A percentile compares a stretch with the other conserved stretches of the same genome.
Conservation (phyloP, 2,329 filamentous ascomycete genomes). For the Fusarium udum region DNA sequence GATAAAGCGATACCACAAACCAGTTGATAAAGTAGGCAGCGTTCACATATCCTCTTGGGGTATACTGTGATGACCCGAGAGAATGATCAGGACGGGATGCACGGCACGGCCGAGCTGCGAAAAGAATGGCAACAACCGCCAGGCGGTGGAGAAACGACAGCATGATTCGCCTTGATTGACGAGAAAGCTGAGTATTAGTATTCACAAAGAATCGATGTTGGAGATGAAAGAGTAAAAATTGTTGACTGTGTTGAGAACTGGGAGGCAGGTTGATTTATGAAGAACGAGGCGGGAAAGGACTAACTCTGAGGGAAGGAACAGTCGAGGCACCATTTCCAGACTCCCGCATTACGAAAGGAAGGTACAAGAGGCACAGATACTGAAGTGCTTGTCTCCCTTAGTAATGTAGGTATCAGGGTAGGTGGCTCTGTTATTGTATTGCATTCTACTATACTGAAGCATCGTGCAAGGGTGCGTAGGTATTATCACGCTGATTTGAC, state of each 20-base stretch:
- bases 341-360: neutral
- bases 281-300: neutral
- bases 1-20: constrained; percentile 44
- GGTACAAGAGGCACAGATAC: neutral
- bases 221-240: neutral
- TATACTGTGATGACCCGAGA: constrained; percentile 1
- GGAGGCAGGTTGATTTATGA: neutral
- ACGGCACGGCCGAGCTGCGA: constrained; percentile 30
- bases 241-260: neutral
- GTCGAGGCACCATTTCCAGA: neutral
- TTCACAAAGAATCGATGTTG: neutral
- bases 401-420: neutral
- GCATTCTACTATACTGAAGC: neutral
- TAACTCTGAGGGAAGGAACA: neutral
- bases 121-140: constrained; percentile 42
- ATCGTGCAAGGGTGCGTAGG: neutral
- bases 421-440: neutral
- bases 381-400: neutral
- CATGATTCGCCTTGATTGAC: constrained; percentile 36
- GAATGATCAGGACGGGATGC: constrained; percentile 29
- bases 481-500: neutral
- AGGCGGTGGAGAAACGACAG: constrained; percentile 38
- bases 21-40: constrained; percentile 29
- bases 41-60: constrained; percentile 37
- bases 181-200: neutral